Base-by-base conservation (phyloP, 805 yeast species). In the Starmerella floris region DNA sequence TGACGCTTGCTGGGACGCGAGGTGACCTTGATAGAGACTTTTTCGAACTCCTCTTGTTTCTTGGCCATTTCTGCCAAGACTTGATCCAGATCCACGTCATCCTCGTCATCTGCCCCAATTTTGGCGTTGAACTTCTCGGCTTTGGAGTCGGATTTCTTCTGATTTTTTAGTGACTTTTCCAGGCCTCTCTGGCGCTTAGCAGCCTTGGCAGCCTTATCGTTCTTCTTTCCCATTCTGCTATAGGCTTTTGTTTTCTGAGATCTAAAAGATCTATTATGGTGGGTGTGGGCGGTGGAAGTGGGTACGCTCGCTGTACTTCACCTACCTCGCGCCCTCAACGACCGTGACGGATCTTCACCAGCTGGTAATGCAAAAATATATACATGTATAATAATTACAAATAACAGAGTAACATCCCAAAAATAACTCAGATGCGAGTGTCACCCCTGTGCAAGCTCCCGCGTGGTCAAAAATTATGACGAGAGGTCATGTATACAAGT, bases 101-200 rank as follows among this genome's bases (percentile, higher is more conserved):
- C 85, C 34, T 83, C 93, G 41, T 78, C 94, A 2, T 82, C 87
- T 35, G 66, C 62, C 17, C 45, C 49, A 21, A 46, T 30, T 58
- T 84, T 84, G 49, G 77, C 75, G 41, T 82, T 77, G 53, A 72
- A 66, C 59, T 84, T 83, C 62, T 85, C 83, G 53, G 71, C 68
- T 62, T 83, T 87, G 6, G 60, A 53, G 35, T 77, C 91, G 8
- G 91, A 77, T 58, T 91, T 88, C 40, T 74, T 65, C 40, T 67
- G 70, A 40, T 74, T 79, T 61, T 88, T 88, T 62, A 78, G 77
- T 48, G 73, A 75, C 65, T 88, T 88, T 50, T 74, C 83, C 30
- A 88, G 93, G 23, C 79, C 67, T 37, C 94, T 74, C 20, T 91
- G 93, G 70, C 84, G 85, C 62, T 84, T 84, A 53, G 94, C 83